These are phyloP conservation scores for Cladobotryum mycophilum DNA, from an alignment of 2,329 filamentous ascomycete genomes.

Conservation along the genomic window DNA sequence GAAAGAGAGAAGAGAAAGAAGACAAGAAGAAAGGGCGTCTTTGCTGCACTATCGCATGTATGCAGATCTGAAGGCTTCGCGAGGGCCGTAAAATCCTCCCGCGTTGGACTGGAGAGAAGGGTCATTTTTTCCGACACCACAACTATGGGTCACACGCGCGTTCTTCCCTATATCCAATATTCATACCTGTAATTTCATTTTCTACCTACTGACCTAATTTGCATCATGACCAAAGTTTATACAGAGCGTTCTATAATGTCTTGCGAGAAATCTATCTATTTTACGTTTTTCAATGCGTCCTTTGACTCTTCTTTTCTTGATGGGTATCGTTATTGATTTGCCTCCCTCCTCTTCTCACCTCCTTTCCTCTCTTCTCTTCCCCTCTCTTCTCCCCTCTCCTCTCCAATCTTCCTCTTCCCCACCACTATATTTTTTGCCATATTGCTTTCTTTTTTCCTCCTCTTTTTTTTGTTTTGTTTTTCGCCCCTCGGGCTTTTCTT, in stretches of 20 bases:
- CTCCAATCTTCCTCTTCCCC: no score
- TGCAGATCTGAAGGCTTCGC: slow-evolving; percentile 8
- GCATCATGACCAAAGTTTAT: slow-evolving; percentile 11
- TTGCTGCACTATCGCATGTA: slow-evolving; percentile 11
- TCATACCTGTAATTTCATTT: slow-evolving; percentile 17
- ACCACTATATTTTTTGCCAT: no score
- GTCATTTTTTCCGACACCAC: slow-evolving; percentile 7
- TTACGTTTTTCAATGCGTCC: background rate
- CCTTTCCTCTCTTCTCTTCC: no score
- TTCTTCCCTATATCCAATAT: slow-evolving; percentile 16
- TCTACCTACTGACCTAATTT: slow-evolving; percentile 11
- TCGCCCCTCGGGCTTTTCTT: background rate
- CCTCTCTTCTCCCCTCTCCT: no score
- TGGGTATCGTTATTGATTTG: no score
- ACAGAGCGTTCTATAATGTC: background rate
- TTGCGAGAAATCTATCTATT: background rate
- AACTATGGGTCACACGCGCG: slow-evolving; percentile 8
- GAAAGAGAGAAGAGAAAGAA: background rate
- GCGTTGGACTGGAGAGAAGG: slow-evolving; percentile 4
- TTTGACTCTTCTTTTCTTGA: background rate
- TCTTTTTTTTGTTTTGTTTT: background rate
- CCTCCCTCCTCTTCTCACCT: no score
- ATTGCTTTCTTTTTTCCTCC: background rate
- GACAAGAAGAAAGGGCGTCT: slow-evolving; percentile 5
- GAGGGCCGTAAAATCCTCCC: slow-evolving; percentile 1